A percentile compares a stretch with the other conserved stretches of the same genome.
Conservation (phyloP, 1,284 basidiomycete species). For the Exsudoporus floridanus region DNA sequence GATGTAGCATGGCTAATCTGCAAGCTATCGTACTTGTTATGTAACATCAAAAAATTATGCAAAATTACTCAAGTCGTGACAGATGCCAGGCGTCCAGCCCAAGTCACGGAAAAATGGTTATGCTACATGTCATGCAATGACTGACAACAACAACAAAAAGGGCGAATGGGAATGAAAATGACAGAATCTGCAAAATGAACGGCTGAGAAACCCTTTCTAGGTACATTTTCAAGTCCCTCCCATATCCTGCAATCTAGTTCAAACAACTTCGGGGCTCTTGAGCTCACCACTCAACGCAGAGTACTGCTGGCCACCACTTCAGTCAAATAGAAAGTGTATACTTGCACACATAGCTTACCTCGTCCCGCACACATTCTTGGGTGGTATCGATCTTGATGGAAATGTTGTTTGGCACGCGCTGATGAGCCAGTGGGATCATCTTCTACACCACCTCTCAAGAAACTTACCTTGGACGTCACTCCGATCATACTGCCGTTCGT, state of each 20-base stretch:
- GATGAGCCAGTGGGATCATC: conserved; percentile 9
- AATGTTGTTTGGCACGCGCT: conserved; percentile 34
- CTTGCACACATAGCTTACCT: conserved; percentile 19
- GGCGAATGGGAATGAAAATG: neutral
- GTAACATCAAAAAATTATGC: neutral
- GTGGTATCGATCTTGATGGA: conserved; percentile 37
- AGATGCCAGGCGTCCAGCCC: conserved; percentile 16
- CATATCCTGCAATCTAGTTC: neutral
- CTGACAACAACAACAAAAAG: conserved; percentile 6
- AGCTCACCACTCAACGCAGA: conserved; percentile 18
- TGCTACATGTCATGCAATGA: conserved; percentile 15
- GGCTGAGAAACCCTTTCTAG: conserved; percentile 1
- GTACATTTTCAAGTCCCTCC: conserved; percentile 4
- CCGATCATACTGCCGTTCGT: conserved; percentile 23
- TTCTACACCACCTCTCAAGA: neutral
- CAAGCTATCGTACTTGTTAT: neutral
- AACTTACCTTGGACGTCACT: conserved; percentile 18
- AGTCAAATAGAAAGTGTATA: neutral
- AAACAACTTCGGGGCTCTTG: conserved; percentile 26
- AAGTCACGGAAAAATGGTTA: conserved; percentile 13
- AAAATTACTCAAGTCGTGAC: conserved; percentile 12
- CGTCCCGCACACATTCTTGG: conserved; percentile 31
- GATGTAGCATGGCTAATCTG: neutral
- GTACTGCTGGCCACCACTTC: conserved; percentile 13
- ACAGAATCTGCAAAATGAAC: conserved; percentile 4